Base-by-base conservation (phyloP, 202 grass and related monocot species). In the Panicum virgatum region DNA sequence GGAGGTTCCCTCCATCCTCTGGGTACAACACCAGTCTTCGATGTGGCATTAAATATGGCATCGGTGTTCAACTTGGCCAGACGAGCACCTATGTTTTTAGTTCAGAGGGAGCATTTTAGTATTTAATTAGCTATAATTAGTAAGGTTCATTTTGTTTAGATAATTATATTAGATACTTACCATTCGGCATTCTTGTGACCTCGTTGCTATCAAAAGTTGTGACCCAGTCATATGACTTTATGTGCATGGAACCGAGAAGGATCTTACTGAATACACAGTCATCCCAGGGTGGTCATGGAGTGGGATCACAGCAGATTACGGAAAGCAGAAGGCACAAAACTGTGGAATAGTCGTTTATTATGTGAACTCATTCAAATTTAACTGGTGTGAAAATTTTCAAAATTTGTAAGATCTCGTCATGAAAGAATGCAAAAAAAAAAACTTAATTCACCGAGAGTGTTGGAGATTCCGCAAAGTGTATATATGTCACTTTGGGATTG, bases 231-330 rank as follows among this genome's bases (percentile, higher is more conserved):
- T 94, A 94, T 0, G 89, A 91, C 44, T 80, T 89, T 25, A 94
- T 86, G 63, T 91, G 88, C 88, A 94, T 82, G 60, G 91, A 89
- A 25, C 91, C 88, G 45, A 84, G 57, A 32, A 92, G 85, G 51
- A 88, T 72, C 66, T 94, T 94, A 65, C 92, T 86, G 36, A 94
- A 94, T n/a, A n/a, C 25, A 94, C 92, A 3, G 92, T 94, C 92
- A 94, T 94, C 37, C 86, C 92, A 2, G 87, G 92, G 54, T 94
- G 92, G 69, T 95, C 81, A 34, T 95, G 92, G 38, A 92, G 86
- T 4, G 92, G 92, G 58, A 94, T 94, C 29, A 86, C 87, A 60
- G 83, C 84, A 0, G 75, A 92, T 50, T 68, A 40, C 16, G 92
- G 87, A 71, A 92, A 36, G 73, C 82, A 95, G 75, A 95, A 95